phyloP scores from a whole-genome alignment of 257 asterid species.

The Rauvolfia tetraphylla region DNA sequence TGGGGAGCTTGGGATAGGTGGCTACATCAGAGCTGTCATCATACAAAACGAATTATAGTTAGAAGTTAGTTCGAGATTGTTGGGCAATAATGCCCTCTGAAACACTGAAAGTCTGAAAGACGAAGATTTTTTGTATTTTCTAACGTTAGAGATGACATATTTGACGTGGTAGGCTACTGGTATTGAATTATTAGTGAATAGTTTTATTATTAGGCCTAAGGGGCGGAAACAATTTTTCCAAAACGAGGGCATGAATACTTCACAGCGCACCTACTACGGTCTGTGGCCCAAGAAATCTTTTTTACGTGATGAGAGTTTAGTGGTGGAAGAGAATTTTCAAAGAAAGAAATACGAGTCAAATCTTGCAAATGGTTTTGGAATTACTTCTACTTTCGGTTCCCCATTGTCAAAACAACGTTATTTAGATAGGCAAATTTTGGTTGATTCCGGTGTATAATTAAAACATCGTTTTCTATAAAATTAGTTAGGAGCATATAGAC shows the following conservation, averaged over 20 bases:
- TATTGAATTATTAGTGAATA: not conserved
- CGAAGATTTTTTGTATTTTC: not conserved
- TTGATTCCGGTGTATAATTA: too few species aligned
- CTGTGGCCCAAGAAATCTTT: not conserved
- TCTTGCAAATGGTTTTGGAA: not conserved
- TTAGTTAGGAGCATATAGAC: too few species aligned
- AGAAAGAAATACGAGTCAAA: not conserved
- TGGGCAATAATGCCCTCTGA: slow-evolving; percentile 13
- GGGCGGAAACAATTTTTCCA: too few species aligned
- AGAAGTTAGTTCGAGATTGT: slow-evolving; percentile 20
- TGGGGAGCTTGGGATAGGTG: not conserved
- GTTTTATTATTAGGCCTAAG: not conserved
- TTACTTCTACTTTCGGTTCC: too few species aligned
- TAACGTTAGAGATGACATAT: slow-evolving; percentile 13
- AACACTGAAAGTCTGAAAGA: slow-evolving; percentile 1
- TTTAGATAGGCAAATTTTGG: too few species aligned
- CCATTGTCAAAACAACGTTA: too few species aligned
- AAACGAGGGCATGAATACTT: not conserved
- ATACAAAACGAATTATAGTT: slow-evolving; percentile 15
- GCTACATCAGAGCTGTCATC: not conserved
- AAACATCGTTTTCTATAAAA: too few species aligned
- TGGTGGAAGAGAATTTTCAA: not conserved
- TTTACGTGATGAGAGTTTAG: not conserved
- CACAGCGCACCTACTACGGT: not conserved
- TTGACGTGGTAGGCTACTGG: not conserved